Evolutionary conservation across 129 eudicot genomes (phyloP), one percentile per base, ranked within the genome.

Genomic region (Glebionis coronaria): DNA sequence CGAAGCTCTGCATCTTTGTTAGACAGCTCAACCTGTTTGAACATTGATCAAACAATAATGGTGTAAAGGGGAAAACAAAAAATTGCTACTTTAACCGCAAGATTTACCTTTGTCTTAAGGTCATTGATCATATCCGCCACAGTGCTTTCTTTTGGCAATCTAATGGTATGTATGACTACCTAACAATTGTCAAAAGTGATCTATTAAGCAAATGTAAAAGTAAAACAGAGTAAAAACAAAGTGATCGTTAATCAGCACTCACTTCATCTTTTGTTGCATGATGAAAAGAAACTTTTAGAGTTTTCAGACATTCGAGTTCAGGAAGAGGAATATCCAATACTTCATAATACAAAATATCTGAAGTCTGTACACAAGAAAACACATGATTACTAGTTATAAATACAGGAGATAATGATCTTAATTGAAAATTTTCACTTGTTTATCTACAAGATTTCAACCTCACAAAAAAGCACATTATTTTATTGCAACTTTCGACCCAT

Each of bases 271-370:
- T 87, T 11, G 90, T 72, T 57, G 96, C 90, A 77, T 82, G 82
- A 70, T 86, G 90, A 38, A 85, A 89, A 46, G 94, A 90, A 74
- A 89, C 90, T 79, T 89, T 89, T 8, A 89, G 81, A 52, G 94
- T 79, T 74, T 86, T 89, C 51, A 89, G 80, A 55, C 96, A 84
- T 84, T 89, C 90, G 55, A 89, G 74, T 73, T 89, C 94, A 21
- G 96, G 96, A 50, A 89, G 77, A 61, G 96, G 96, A 49, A 89
- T 89, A 72, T 89, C 96, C 76, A 89, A 66, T 56, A 86, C 94
- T 79, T 89, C 96, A 75, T 89, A 89, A 71, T 89, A 89, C 73
- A 89, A 63, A 71, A 89, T 89, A 76, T 89, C 96, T 4, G 96
- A 85, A 50, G 76, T 77, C 96, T 89, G 75, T 56, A 71, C 40